These are phyloP conservation scores for Hypoxylon fragiforme DNA, from an alignment of 495 filamentous ascomycete genomes.

Conservation along the genomic window DNA sequence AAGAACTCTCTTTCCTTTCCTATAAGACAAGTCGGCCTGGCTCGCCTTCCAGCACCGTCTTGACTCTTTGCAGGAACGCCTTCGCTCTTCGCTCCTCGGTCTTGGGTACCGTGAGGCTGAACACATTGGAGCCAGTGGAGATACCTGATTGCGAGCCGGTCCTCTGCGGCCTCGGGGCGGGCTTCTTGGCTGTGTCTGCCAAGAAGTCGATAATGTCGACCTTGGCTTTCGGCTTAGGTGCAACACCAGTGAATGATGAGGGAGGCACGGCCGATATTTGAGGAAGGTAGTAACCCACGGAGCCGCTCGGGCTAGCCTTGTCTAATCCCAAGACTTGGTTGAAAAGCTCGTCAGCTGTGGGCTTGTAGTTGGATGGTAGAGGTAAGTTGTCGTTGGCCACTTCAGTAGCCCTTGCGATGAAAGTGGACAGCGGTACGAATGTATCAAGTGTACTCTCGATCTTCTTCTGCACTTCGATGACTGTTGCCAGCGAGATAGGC, in stretches of 20 bases:
- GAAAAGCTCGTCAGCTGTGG: slow-evolving; percentile 81
- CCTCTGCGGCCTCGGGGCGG: slow-evolving; percentile 34
- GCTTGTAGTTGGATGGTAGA: slow-evolving; percentile 58
- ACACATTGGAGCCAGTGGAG: slow-evolving; percentile 69
- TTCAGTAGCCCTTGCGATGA: slow-evolving; percentile 79
- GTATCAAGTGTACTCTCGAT: slow-evolving; percentile 74
- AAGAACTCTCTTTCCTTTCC: too few species aligned
- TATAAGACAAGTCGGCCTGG: slow-evolving; percentile 75
- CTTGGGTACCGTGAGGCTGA: slow-evolving; percentile 74
- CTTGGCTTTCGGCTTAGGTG: slow-evolving; percentile 41
- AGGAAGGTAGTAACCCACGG: slow-evolving; percentile 65
- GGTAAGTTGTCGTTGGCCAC: slow-evolving; percentile 87
- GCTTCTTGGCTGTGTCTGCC: slow-evolving; percentile 48
- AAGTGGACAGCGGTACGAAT: slow-evolving; percentile 80
- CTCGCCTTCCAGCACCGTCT: slow-evolving; percentile 78
- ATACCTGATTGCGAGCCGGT: slow-evolving; percentile 40
- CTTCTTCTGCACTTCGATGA: slow-evolving; percentile 77
- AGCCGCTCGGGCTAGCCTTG: slow-evolving; percentile 45
- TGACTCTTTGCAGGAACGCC: slow-evolving; percentile 81
- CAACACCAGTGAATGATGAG: slow-evolving; percentile 33
- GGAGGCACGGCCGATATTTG: slow-evolving; percentile 67
- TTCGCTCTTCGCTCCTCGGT: slow-evolving; percentile 78
- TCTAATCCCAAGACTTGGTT: slow-evolving; percentile 80
- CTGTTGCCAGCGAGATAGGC: slow-evolving; percentile 74
- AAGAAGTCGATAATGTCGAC: slow-evolving; percentile 81